Percentiles rank a stretch among this genome's conserved stretches.
These are phyloP conservation scores for Nepenthes gracilis DNA, from an alignment of 148 eudicot genomes.

Conservation along the genomic window DNA sequence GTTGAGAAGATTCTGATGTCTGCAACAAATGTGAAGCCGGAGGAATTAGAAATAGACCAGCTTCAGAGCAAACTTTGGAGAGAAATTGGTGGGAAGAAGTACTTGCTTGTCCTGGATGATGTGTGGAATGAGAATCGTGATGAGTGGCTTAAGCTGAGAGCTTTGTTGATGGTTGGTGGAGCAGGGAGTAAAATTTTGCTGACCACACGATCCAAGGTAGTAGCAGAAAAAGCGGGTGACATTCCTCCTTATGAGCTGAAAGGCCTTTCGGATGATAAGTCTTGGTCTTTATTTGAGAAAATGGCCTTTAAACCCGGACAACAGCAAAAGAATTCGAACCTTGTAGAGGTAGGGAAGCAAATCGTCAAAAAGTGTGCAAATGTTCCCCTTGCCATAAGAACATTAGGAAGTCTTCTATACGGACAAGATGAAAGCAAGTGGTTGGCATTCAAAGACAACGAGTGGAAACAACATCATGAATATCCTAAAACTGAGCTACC, in stretches of 20 bases:
- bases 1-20: conserved; percentile 6
- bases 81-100: conserved; percentile 8
- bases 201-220: conserved; percentile 11
- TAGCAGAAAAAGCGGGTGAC: conserved; percentile 2
- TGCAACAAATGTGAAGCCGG: background rate
- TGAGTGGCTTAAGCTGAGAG: conserved; percentile 9
- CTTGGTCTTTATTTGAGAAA: conserved; percentile 20
- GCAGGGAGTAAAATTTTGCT: conserved; percentile 10
- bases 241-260: conserved; percentile 3
- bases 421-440: conserved; percentile 7
- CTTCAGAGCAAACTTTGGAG: conserved; percentile 9
- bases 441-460: conserved; percentile 5
- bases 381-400: conserved; percentile 19
- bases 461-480: conserved; percentile 2
- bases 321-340: background rate
- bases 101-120: conserved; percentile 14
- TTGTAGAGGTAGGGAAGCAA: conserved; percentile 12
- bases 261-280: conserved; percentile 14
- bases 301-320: conserved; percentile 7
- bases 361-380: conserved; percentile 17
- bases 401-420: conserved; percentile 11
- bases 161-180: conserved; percentile 1
- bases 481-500: conserved; percentile 21
- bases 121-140: conserved; percentile 12
- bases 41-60: background rate